Base-by-base conservation (phyloP, 2,329 filamentous ascomycete species). In the Esteya vermicola region DNA sequence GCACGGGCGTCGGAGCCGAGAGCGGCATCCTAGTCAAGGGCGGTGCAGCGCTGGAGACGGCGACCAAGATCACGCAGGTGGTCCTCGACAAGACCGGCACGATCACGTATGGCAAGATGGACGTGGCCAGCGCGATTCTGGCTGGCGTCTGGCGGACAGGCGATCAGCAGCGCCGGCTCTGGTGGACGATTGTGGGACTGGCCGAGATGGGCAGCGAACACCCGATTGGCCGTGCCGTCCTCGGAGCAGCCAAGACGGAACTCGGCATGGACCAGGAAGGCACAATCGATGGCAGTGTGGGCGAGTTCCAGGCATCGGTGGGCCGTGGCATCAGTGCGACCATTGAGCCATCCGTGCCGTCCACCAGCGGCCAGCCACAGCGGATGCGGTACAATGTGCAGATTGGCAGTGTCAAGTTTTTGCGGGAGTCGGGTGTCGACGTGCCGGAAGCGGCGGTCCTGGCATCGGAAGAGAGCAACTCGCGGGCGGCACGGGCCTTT, bases 21-120 rank as follows among this genome's bases (percentile, higher is more conserved):
- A 81, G 94, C 50, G 91, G 91, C 20, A 98, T 98, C 50, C 67
- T 98, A n/a, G 86, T 96, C 57, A 98, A 98, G 62, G 89, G 91
- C 40, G 91, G 91, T 41, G 88, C 85, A 31, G 86, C 88, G 23
- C 67, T 98, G 4, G 89, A 98, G 63, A 85, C 76, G 5, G 83
- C 86, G 0, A 96, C 86, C 9, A 89, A 85, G 57, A 74, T 96
- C 48, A 93, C 80, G 2, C 82, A 93, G 50, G 74, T 96, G 18
- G 82, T 96, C 14, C 74, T 96, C 19, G 89, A 96, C 64, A 96
- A 96, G 70, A 96, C 89, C 2, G 89, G 89, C 23, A 96, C 89
- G 4, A 70, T 98, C 44, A 98, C 91, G 0, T 75, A 91, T 50
- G 91, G 91, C 34, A 93, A 88, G 60, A 96, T 98, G 86, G 93